Evolutionary conservation across 306 rosid species (phyloP), one percentile per base, ranked within the genome.

Genomic region (Quercus gilva): DNA sequence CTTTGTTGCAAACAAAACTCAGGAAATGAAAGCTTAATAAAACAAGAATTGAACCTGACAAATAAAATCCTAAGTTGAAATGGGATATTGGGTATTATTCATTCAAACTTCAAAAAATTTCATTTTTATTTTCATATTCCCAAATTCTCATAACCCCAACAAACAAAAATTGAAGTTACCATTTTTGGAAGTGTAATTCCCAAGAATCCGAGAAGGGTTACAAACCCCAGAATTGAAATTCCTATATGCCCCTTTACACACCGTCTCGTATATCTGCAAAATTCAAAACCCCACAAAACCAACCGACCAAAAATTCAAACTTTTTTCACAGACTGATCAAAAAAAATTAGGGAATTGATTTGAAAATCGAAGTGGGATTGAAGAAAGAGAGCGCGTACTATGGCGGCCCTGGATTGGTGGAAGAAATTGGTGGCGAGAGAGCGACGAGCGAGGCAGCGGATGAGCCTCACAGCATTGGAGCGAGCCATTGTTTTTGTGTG

Each of bases 401-500:
- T 37, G 45, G 83, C 73, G 77, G 75, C 20, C 2, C 55, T 76
- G 68, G 87, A 53, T 19, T 76, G 74, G 67, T 6, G 58, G 57
- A 55, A 70, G 45, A 37, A 68, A 12, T 76, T 70, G 71, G 85
- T 55, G 5, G 83, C 31, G 41, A 89, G 58, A 33, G 91, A 77
- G 75, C 88, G 90, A 81, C 92, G 92, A 74, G 91, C 83, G 74
- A 88, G 79, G 75, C 85, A 83, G 60, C 81, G 75, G 29, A 89
- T 31, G 74, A 95, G 84, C 72, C 71, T 84, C 84, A 80, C 74
- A 78, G 94, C 91, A 75, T 86, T 81, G 78, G 92, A 87, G 89
- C 92, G 88, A 89, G 87, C 96, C 99, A 95, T 95, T 79, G 74
- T 12, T 45, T 6, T 37, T 87, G 85, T 28, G 31, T 4, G 58